phyloP scores from a whole-genome alignment of 116 monocot genomes.

The Phalaenopsis hybrid region DNA sequence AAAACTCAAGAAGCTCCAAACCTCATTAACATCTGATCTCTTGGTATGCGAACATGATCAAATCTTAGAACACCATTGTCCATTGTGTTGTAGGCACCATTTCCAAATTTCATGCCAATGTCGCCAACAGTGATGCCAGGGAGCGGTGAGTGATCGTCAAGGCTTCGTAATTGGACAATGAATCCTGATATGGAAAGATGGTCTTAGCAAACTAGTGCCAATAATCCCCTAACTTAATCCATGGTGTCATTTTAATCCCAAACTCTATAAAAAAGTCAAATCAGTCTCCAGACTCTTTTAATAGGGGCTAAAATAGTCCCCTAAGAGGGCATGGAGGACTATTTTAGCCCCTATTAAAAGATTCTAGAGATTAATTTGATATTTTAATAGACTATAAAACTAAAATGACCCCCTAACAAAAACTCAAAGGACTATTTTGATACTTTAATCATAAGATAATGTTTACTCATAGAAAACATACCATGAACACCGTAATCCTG shows the following conservation, averaged over 20 bases:
- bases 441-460: not conserved
- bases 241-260: too few relatives aligned
- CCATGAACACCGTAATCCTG: constrained; percentile 89
- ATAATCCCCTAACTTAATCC: too few relatives aligned
- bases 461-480: constrained; percentile 20
- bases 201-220: constrained; percentile 7
- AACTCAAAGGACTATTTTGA: too few relatives aligned
- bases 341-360: too few relatives aligned
- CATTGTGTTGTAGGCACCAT: constrained; percentile 96
- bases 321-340: too few relatives aligned
- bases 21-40: constrained; percentile 98
- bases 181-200: constrained; percentile 51
- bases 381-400: too few relatives aligned
- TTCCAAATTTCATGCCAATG: constrained; percentile 97
- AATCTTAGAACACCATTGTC: constrained; percentile 93
- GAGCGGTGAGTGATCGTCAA: constrained; percentile 91
- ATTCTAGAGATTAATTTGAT: too few relatives aligned
- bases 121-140: constrained; percentile 93
- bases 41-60: constrained; percentile 88
- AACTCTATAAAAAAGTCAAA: too few relatives aligned
- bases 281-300: too few relatives aligned
- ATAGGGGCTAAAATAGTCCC: too few relatives aligned
- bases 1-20: constrained; percentile 25
- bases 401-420: too few relatives aligned
- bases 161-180: constrained; percentile 91